Percentiles rank a stretch among this genome's conserved stretches.
Conservation (phyloP, 1,139 yeast genomes). For the Candida freyschussii region DNA sequence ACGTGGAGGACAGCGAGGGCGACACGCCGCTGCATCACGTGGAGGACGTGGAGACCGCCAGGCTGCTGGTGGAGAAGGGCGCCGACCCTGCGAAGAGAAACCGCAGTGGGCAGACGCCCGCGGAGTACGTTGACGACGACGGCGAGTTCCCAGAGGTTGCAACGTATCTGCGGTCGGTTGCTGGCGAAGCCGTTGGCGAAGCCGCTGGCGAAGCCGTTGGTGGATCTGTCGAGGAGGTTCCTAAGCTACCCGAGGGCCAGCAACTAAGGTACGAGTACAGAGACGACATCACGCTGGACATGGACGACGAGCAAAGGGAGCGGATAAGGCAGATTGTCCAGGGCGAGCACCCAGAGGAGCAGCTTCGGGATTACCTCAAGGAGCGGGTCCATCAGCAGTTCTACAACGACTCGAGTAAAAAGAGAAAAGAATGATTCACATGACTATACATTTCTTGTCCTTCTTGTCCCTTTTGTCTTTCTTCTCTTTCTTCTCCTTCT, state of each 20-base stretch:
- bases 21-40: slow-evolving; percentile 94
- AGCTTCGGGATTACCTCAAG: slow-evolving; percentile 61
- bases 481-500: slow-evolving; percentile 9
- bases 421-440: slow-evolving; percentile 13
- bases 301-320: slow-evolving; percentile 52
- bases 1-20: slow-evolving; percentile 81
- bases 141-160: slow-evolving; percentile 80
- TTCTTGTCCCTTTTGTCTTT: slow-evolving; percentile 6
- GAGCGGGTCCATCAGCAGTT: slow-evolving; percentile 56
- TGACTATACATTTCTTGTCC: slow-evolving; percentile 16
- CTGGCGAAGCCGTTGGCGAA: slow-evolving; percentile 21
- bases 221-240: slow-evolving; percentile 36
- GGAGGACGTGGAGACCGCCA: slow-evolving; percentile 66
- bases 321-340: slow-evolving; percentile 66
- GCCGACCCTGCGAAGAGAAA: slow-evolving; percentile 66
- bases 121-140: slow-evolving; percentile 72
- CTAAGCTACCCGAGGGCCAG: slow-evolving; percentile 40
- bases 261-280: slow-evolving; percentile 55
- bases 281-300: slow-evolving; percentile 34
- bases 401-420: slow-evolving; percentile 12
- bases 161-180: slow-evolving; percentile 51
- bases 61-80: slow-evolving; percentile 54
- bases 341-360: slow-evolving; percentile 77
- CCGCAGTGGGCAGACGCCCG: slow-evolving; percentile 65
- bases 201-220: too few relatives aligned